These are phyloP conservation scores for Boletus albobrunnescens DNA, from an alignment of 1,284 basidiomycete genomes.

Conservation along the genomic window DNA sequence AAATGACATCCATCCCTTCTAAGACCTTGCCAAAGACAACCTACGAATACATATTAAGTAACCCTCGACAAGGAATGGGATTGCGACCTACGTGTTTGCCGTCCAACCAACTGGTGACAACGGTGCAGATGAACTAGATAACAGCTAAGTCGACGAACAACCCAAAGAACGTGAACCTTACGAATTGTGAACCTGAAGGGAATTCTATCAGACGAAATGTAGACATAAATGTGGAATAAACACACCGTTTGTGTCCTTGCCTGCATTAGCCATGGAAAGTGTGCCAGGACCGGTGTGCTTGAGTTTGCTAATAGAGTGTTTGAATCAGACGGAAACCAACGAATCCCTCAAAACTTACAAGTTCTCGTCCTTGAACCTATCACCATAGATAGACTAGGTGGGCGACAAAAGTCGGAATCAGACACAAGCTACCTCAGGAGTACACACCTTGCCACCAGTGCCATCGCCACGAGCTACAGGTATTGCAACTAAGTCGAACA, in stretches of 20 bases:
- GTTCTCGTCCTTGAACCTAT: conserved; percentile 94
- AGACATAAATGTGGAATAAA: not conserved
- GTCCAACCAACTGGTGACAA: conserved; percentile 74
- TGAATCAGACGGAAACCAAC: not conserved
- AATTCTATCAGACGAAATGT: conserved; percentile 4
- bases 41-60: conserved; percentile 35
- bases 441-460: conserved; percentile 78
- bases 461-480: conserved; percentile 82
- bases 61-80: not conserved
- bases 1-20: conserved; percentile 85
- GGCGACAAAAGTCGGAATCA: not conserved
- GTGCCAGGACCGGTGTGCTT: conserved; percentile 82
- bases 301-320: conserved; percentile 62
- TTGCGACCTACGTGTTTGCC: conserved; percentile 56
- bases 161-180: conserved; percentile 35
- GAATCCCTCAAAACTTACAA: conserved; percentile 54
- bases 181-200: conserved; percentile 74
- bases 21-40: conserved; percentile 90
- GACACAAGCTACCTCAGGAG: not conserved
- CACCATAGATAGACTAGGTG: conserved; percentile 92
- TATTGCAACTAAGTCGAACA: conserved; percentile 1
- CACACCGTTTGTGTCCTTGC: conserved; percentile 79
- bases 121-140: conserved; percentile 76
- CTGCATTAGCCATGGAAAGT: conserved; percentile 93
- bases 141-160: conserved; percentile 1